Conservation (phyloP, 2,329 filamentous ascomycete genomes). For the Orbilia javanica region DNA sequence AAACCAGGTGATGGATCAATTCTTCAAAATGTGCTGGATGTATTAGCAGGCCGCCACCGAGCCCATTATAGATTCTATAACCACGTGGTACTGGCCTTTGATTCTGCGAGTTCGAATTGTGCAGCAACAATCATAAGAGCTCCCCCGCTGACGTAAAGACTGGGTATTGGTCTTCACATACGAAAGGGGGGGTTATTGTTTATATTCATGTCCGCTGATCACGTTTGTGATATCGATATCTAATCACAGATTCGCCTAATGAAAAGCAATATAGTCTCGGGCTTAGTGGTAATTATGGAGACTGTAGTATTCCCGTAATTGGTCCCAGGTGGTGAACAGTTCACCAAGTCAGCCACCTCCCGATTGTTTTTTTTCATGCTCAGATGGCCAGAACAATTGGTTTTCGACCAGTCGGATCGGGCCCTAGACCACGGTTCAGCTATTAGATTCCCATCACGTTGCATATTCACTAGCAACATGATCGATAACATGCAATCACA, state of each 20-base stretch:
- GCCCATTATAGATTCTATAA: background rate
- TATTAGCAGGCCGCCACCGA: slow-evolving; percentile 22
- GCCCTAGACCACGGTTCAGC: slow-evolving; percentile 22
- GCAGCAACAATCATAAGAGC: slow-evolving; percentile 24
- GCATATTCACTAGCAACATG: slow-evolving; percentile 1
- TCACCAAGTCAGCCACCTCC: slow-evolving; percentile 22
- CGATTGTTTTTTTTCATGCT: slow-evolving; percentile 6
- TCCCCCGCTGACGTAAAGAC: slow-evolving; percentile 25
- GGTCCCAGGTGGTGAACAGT: slow-evolving; percentile 13
- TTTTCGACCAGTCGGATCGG: slow-evolving; percentile 11
- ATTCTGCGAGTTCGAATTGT: slow-evolving; percentile 15
- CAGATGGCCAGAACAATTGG: background rate
- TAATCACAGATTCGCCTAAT: background rate
- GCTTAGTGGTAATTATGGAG: slow-evolving; percentile 5
- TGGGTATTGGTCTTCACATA: slow-evolving; percentile 18
- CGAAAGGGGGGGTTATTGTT: slow-evolving; percentile 9
- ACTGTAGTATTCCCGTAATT: slow-evolving; percentile 4
- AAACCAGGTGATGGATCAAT: slow-evolving; percentile 9
- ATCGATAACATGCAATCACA: slow-evolving; percentile 12
- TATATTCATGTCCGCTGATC: slow-evolving; percentile 15
- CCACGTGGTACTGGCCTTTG: slow-evolving; percentile 12
- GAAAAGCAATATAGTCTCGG: slow-evolving; percentile 8
- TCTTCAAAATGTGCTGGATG: slow-evolving; percentile 23
- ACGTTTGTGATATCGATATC: slow-evolving; percentile 27
- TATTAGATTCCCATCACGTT: slow-evolving; percentile 12